phyloP scores from a whole-genome alignment of 2,329 filamentous ascomycete species.

The Hypocreales sp. region DNA sequence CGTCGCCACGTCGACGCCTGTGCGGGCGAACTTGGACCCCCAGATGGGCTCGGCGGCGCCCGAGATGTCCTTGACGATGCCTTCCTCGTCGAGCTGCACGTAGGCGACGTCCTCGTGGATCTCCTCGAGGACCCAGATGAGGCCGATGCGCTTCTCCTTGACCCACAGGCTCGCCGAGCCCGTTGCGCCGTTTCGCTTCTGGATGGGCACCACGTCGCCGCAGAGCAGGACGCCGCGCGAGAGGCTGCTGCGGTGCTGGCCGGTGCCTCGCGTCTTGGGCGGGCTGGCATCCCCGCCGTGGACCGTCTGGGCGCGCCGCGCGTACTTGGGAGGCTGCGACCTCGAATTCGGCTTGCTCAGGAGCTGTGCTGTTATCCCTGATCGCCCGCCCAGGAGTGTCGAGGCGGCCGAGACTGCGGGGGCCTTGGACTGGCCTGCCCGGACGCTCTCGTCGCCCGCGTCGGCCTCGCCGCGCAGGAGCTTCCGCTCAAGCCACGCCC shows the following conservation, averaged over 20 bases:
- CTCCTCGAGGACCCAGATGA: conserved; percentile 97
- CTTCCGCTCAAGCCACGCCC: conserved; percentile 81
- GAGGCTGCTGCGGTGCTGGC: conserved; percentile 56
- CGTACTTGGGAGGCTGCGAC: conserved; percentile 36
- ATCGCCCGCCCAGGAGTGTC: conserved; percentile 49
- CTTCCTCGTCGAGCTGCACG: conserved; percentile 63
- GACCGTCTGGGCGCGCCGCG: conserved; percentile 47
- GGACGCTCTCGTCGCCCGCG: conserved; percentile 13
- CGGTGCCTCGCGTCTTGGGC: conserved; percentile 34
- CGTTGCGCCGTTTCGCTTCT: conserved; percentile 82
- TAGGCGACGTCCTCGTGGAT: conserved; percentile 87
- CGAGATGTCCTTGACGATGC: conserved; percentile 50
- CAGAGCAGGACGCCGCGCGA: conserved; percentile 84
- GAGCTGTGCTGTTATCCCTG: conserved; percentile 73
- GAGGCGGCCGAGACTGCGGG: conserved; percentile 26
- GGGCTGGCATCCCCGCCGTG: conserved; percentile 39
- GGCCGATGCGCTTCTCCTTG: conserved; percentile 83
- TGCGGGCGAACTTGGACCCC: conserved; percentile 51
- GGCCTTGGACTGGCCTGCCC: conserved; percentile 18
- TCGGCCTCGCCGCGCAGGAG: conserved; percentile 38
- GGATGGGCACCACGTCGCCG: conserved; percentile 95
- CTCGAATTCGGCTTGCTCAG: conserved; percentile 65
- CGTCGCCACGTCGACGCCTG: conserved; percentile 59
- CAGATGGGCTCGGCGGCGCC: conserved; percentile 82
- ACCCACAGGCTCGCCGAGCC: conserved; percentile 96